Evolutionary conservation across 2,329 filamentous ascomycete genomes (phyloP), one percentile per base, ranked within the genome.

Genomic region (Penicillium sp.): DNA sequence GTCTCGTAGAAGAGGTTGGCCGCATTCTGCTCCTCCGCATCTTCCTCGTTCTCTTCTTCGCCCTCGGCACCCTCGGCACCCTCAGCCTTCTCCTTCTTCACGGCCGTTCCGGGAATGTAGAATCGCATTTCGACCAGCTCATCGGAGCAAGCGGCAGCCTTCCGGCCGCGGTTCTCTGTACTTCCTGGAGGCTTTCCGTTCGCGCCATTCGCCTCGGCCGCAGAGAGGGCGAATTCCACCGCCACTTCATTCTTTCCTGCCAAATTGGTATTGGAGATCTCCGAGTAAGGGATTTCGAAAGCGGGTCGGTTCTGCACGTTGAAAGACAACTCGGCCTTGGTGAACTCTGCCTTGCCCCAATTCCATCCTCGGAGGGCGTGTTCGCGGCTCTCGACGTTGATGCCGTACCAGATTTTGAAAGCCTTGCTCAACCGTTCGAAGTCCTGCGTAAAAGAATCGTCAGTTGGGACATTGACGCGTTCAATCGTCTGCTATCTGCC

Each of bases 61-160:
- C 80, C 81, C 49, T 88, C 87, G 23, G 80, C 81, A 60, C 68
- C 68, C 20, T 71, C 71, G 4, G 70, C 70, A 68, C 88, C 87
- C 66, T 88, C 88, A n/a, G 69, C 68, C 69, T 90, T 89, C 62
- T 84, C 81, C 61, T 83, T 84, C 71, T 83, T 84, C 15, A 89
- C 89, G 2, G 91, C 88, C 5, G 89, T 91, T 43, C 94, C 94
- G 1, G 94, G 94, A 42, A 99, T 95, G 75, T 99, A 99, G 78
- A 99, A 97, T 55, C 94, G 87, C 90, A 99, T 97, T 78, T 99
- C 94, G 15, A 97, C 92, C 40, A 99, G 81, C 75, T 99, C 93
- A 67, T 99, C 94, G 54, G 86, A 85, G 20, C 90, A 91, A 15
- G 90, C 92, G 3, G 89, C 90, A 23, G 91, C 89, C 76, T 97